These are phyloP conservation scores for Phytophthora chlamydospora DNA, from an alignment of 352 stramenopile genomes.

Conservation along the genomic window DNA sequence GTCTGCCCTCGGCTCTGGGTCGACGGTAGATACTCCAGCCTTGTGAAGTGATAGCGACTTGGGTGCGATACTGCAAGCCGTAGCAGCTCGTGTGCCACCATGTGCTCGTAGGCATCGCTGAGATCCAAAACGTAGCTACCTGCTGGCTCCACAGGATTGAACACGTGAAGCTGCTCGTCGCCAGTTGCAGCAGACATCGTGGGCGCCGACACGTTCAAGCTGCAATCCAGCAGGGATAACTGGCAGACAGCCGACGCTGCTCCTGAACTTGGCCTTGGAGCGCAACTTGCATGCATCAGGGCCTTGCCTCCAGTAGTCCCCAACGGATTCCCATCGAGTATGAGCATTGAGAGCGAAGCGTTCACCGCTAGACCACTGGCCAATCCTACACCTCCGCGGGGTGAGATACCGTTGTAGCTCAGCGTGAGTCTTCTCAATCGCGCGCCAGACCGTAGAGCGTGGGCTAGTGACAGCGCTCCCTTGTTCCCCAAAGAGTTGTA, in stretches of 20 bases:
- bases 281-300: slow-evolving; percentile 63
- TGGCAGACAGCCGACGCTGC: slow-evolving; percentile 36
- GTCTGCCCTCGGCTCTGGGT: slow-evolving; percentile 8
- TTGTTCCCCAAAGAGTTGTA: slow-evolving; percentile 70
- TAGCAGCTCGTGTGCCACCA: slow-evolving; percentile 74
- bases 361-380: slow-evolving; percentile 62
- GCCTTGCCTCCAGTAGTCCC: slow-evolving; percentile 59
- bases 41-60: slow-evolving; percentile 52
- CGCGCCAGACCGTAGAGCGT: slow-evolving; percentile 59
- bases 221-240: slow-evolving; percentile 65
- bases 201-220: slow-evolving; percentile 30
- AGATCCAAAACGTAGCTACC: slow-evolving; percentile 68
- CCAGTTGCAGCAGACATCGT: slow-evolving; percentile 22
- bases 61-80: slow-evolving; percentile 60
- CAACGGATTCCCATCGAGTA: slow-evolving; percentile 67
- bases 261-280: slow-evolving; percentile 11
- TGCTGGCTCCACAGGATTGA: slow-evolving; percentile 61
- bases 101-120: slow-evolving; percentile 75
- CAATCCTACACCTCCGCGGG: slow-evolving; percentile 57
- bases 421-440: slow-evolving; percentile 51
- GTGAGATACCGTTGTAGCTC: slow-evolving; percentile 71
- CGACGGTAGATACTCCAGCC: slow-evolving; percentile 48
- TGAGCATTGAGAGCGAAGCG: slow-evolving; percentile 48
- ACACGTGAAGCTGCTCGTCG: slow-evolving; percentile 47
- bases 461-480: slow-evolving; percentile 63